Evolutionary conservation across 768 basidiomycete species (phyloP).

Genomic region (Mycena rebaudengoi): DNA sequence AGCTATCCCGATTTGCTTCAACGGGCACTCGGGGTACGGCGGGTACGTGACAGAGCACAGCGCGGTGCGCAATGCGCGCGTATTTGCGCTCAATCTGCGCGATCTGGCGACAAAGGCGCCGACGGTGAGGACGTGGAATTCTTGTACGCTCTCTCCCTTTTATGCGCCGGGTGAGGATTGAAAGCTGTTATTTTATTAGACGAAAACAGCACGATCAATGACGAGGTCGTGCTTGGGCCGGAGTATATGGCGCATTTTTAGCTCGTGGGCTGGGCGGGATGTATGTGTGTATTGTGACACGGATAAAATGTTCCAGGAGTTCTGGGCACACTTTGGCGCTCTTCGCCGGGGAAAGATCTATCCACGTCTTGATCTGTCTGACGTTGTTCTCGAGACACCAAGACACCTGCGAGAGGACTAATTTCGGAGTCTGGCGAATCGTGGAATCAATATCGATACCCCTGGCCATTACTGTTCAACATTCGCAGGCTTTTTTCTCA

Average conservation of each 20-base stretch:
- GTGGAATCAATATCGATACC: no score
- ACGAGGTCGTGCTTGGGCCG: slow-evolving; percentile 26
- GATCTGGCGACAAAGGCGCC: slow-evolving; percentile 16
- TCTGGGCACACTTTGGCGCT: no score
- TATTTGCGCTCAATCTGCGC: slow-evolving; percentile 20
- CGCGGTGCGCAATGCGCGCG: slow-evolving; percentile 23
- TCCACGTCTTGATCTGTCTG: no score
- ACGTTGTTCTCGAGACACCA: no score
- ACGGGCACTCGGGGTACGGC: slow-evolving; percentile 30
- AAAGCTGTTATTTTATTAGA: neutral
- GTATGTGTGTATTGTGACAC: no score
- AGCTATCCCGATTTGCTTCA: slow-evolving; percentile 30
- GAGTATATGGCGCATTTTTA: slow-evolving; percentile 24
- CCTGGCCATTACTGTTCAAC: no score
- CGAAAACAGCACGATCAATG: slow-evolving; percentile 21
- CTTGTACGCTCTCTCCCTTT: slow-evolving; percentile 10
- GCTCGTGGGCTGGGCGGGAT: no score
- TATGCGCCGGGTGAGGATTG: neutral
- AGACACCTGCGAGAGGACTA: no score
- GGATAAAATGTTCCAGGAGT: no score
- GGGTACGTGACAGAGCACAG: slow-evolving; percentile 28
- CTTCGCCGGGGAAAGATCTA: no score
- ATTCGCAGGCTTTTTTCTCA: no score
- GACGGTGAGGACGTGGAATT: slow-evolving; percentile 28
- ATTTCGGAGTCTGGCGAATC: no score